phyloP scores from a whole-genome alignment of 2,329 filamentous ascomycete species.

The Phialocephala sp. region DNA sequence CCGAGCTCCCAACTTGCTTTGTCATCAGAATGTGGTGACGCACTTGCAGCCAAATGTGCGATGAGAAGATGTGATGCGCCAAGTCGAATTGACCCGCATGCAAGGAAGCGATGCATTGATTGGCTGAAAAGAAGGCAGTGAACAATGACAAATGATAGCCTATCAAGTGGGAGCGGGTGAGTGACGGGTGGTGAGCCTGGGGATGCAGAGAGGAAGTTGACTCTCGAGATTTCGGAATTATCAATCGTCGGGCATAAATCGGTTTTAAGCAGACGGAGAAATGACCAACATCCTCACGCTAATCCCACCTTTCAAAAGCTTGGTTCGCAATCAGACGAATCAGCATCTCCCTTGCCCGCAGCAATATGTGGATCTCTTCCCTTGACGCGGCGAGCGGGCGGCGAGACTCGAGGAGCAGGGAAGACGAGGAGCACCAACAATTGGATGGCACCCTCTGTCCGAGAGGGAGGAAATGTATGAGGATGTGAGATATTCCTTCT shows the following conservation, averaged over 20 bases:
- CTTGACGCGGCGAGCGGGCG: constrained; percentile 2
- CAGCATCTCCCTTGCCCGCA: neutral
- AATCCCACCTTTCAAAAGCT: constrained; percentile 7
- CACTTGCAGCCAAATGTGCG: constrained; percentile 4
- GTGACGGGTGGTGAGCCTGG: neutral
- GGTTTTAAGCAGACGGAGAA: neutral
- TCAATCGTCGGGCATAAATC: constrained; percentile 4
- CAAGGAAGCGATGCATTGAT: neutral
- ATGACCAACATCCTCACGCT: neutral
- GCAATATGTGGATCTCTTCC: neutral
- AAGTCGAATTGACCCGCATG: neutral
- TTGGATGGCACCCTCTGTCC: neutral
- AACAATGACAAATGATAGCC: neutral
- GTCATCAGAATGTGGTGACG: neutral
- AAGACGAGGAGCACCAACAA: neutral
- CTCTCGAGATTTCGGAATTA: neutral
- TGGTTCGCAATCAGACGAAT: constrained; percentile 1
- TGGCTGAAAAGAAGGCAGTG: neutral
- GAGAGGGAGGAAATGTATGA: neutral
- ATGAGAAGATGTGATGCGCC: neutral
- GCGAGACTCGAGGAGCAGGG: neutral
- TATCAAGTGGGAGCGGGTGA: neutral
- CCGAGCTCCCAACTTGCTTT: neutral
- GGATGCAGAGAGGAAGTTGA: neutral
- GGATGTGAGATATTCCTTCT: neutral